Evolutionary conservation across 2,329 filamentous ascomycete genomes (phyloP), one percentile per base, ranked within the genome.

Genomic region (Hypoxylon sp.): DNA sequence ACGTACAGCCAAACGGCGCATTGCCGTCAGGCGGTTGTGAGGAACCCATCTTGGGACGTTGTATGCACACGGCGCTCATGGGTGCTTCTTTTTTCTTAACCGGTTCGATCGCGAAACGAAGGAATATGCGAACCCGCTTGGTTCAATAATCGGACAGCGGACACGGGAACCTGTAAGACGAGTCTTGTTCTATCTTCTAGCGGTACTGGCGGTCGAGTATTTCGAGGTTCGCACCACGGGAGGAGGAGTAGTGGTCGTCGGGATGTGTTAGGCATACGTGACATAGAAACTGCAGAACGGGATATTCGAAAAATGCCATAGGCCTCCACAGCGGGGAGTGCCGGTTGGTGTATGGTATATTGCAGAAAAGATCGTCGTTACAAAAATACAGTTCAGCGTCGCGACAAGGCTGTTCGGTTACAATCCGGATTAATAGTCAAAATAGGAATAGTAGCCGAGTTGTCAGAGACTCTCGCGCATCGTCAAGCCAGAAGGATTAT

Each of bases 1-100:
- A 80, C 85, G 63, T 78, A 89, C 86, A 89, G 65, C 86, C 86
- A 78, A 89, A 89, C 26, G 83, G 81, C 66, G 81, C 73, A 59
- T 80, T 76, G 48, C 77, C 72, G 63, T 82, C 76, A 63, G 78
- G 74, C 68, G 78, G 76, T 72, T 78, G 79, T 72, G 75, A 77
- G 72, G 80, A 80, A 78, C 75, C 79, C 82, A 84, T 85, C 68
- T 73, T 81, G 69, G 75, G 76, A 76, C 71, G 76, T 67, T 78
- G 77, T 71, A 80, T 69, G 50, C 55, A 52, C 49, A 40, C 51
- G 63, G 76, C 78, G 65, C 82, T 78, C 81, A 84, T 84, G 76
- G 70, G 72, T 75, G 74, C 78, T 64, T 62, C 55, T 55, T 40
- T 78, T 64, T 62, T 55, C 54, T 40, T 60, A 48, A 30, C 32